A percentile compares a stretch with the other conserved stretches of the same genome.
These are phyloP conservation scores for Cyberlindnera lachancei DNA, from an alignment of 805 yeast genomes.

Conservation along the genomic window DNA sequence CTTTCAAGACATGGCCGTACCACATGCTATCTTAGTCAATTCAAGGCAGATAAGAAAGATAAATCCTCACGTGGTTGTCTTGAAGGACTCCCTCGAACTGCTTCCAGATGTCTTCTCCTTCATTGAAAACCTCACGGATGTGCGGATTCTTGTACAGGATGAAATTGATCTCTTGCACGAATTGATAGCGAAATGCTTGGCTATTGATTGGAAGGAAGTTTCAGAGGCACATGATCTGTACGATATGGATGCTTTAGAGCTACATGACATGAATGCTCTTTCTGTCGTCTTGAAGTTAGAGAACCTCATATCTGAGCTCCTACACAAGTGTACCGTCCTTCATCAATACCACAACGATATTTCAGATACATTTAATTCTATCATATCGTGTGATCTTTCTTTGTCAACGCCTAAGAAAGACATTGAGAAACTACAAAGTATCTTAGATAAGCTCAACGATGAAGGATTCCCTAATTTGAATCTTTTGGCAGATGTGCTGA, in stretches of 20 bases:
- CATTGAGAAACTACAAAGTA: conserved; percentile 27
- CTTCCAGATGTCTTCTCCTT: conserved; percentile 27
- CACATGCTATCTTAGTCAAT: conserved; percentile 39
- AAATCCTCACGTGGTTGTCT: conserved; percentile 48
- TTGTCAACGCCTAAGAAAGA: conserved; percentile 10
- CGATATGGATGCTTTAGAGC: conserved; percentile 22
- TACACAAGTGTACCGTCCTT: conserved; percentile 25
- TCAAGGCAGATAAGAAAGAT: conserved; percentile 44
- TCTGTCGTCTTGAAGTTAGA: conserved; percentile 26
- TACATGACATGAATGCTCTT: conserved; percentile 27
- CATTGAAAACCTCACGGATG: conserved; percentile 32
- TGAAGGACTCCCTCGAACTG: conserved; percentile 43
- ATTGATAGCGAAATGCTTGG: conserved; percentile 28
- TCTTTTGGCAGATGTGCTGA: conserved; percentile 27
- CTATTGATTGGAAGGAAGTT: conserved; percentile 47
- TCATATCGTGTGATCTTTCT: conserved; percentile 24
- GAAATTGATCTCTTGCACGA: conserved; percentile 28
- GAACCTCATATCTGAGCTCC: conserved; percentile 22
- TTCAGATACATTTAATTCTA: conserved; percentile 11
- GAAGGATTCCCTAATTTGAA: conserved; percentile 31
- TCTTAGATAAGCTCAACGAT: conserved; percentile 28
- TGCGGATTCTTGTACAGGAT: conserved; percentile 32
- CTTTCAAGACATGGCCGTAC: conserved; percentile 47
- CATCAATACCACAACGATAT: conserved; percentile 23
- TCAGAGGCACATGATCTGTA: conserved; percentile 41